Evolutionary conservation across 1,284 basidiomycete genomes (phyloP).

Genomic region (Leccinum pachyderme): DNA sequence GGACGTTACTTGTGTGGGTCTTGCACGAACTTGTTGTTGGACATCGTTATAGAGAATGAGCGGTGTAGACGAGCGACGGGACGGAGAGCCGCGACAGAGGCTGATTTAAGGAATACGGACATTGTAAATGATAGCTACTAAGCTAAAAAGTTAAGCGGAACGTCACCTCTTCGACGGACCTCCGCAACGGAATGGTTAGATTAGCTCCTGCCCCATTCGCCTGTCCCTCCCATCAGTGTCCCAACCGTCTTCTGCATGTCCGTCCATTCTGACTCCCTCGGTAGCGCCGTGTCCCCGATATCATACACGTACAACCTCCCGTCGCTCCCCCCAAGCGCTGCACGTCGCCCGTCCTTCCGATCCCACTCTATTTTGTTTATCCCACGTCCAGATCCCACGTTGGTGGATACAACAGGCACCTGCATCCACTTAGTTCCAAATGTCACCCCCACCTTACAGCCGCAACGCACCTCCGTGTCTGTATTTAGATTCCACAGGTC

Average conservation of each 20-base stretch:
- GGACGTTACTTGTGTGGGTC: conserved; percentile 63
- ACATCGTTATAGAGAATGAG: not conserved
- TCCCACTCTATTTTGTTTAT: conserved; percentile 98
- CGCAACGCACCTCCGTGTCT: conserved; percentile 81
- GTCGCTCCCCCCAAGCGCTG: conserved; percentile 87
- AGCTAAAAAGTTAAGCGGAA: not conserved
- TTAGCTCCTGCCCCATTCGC: conserved; percentile 49
- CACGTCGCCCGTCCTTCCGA: conserved; percentile 78
- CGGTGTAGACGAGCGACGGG: not conserved
- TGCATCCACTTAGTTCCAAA: conserved; percentile 31
- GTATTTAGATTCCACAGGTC: conserved; percentile 96
- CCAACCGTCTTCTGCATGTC: conserved; percentile 83
- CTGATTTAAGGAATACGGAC: not conserved
- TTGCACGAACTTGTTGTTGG: conserved; percentile 30
- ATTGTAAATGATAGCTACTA: not conserved
- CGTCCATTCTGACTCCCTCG: conserved; percentile 85
- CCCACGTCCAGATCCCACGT: conserved; percentile 69
- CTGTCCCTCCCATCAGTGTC: conserved; percentile 56
- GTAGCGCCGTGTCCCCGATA: conserved; percentile 84
- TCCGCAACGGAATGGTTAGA: conserved; percentile 37
- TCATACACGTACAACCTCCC: conserved; percentile 94
- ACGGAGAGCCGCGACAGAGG: not conserved
- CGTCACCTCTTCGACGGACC: not conserved
- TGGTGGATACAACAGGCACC: conserved; percentile 81
- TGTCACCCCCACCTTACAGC: not conserved